phyloP scores from a whole-genome alignment of 768 basidiomycete genomes.

The Leccinum subtestaceum region DNA sequence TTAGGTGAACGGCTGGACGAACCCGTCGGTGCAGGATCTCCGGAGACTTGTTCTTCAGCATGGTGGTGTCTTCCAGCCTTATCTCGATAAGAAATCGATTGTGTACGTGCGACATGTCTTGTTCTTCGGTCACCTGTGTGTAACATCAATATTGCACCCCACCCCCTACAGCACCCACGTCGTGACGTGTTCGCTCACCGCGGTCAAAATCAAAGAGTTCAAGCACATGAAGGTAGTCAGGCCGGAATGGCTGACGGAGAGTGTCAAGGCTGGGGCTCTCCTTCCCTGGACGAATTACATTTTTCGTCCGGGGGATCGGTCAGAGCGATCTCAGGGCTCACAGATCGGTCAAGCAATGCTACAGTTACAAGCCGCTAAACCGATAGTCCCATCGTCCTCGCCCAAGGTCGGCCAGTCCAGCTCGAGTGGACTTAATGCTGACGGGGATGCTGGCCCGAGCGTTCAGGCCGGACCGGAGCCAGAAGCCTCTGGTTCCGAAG shows the following conservation, averaged over 20 bases:
- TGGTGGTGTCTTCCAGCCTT: constrained; percentile 82
- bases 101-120: constrained; percentile 47
- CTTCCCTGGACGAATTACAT: constrained; percentile 81
- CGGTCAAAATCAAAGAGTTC: constrained; percentile 86
- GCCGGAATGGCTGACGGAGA: constrained; percentile 87
- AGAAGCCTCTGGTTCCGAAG: constrained; percentile 4
- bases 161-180: constrained; percentile 70
- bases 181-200: constrained; percentile 86
- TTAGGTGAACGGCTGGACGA: constrained; percentile 89
- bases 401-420: not conserved
- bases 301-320: constrained; percentile 48
- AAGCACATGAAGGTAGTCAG: constrained; percentile 85
- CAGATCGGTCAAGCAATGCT: constrained; percentile 20
- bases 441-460: constrained; percentile 1
- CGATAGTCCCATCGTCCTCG: constrained; percentile 1
- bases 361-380: constrained; percentile 6
- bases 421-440: not conserved
- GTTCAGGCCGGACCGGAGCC: not conserved
- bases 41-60: constrained; percentile 75
- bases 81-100: constrained; percentile 72
- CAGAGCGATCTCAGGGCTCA: constrained; percentile 50
- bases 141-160: constrained; percentile 3
- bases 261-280: constrained; percentile 60
- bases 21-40: constrained; percentile 82
- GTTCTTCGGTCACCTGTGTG: not conserved